phyloP scores from a whole-genome alignment of 768 basidiomycete species.

The Cystobasidium ongulense region DNA sequence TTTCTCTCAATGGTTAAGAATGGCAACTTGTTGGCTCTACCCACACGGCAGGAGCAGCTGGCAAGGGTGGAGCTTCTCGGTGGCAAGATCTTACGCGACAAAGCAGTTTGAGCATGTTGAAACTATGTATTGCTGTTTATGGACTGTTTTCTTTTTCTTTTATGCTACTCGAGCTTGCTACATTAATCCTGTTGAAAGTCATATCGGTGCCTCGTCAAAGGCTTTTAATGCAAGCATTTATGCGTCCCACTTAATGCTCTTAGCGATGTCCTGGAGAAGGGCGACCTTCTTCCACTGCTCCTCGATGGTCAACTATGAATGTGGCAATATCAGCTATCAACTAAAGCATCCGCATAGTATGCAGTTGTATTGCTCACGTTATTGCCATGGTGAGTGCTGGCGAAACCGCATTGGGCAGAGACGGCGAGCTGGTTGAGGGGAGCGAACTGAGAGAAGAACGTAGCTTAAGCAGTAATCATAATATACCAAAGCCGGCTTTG shows the following conservation, averaged over 20 bases:
- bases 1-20: too few relatives aligned
- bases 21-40: too few relatives aligned
- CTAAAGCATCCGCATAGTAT: neutral
- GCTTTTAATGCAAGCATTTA: neutral
- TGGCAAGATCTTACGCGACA: neutral
- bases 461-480: neutral
- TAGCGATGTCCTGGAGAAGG: constrained; percentile 19
- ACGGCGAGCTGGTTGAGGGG: constrained; percentile 40
- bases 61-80: neutral
- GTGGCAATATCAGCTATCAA: neutral
- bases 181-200: neutral
- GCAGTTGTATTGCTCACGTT: neutral
- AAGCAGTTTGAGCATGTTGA: constrained; percentile 1
- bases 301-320: constrained; percentile 17
- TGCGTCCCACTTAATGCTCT: neutral
- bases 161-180: neutral
- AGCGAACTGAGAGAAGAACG: constrained; percentile 29
- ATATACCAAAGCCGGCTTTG: neutral
- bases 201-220: neutral
- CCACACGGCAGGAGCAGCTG: too few relatives aligned
- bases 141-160: neutral
- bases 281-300: constrained; percentile 34
- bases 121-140: neutral
- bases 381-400: constrained; percentile 25
- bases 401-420: constrained; percentile 39